Evolutionary conservation across 768 basidiomycete genomes (phyloP), one percentile per base, ranked within the genome.

Genomic region (Psilocybe azurescens): DNA sequence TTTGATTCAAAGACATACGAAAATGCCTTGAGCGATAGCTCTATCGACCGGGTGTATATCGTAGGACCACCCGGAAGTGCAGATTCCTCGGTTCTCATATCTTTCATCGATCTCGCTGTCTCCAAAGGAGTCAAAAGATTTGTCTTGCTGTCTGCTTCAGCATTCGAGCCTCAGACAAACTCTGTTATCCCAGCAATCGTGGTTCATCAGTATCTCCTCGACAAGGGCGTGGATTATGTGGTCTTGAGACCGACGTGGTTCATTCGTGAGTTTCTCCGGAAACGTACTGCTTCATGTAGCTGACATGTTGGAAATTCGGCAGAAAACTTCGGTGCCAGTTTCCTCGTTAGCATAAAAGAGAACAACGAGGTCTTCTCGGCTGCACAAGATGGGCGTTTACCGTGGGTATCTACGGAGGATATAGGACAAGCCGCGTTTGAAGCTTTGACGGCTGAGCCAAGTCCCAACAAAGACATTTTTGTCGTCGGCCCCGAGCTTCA

Each of bases 221-320:
- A 55, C 20, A 38, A 63, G n/a, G 65, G 63, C 4, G 69, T 71
- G 5, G 67, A 72, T n/a, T 74, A 69, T 52, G 68, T 61, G 14
- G 68, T 69, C 14, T 52, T 76, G 16, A 65, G 72, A 1, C 73
- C 75, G 3, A 71, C 73, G 32, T 75, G 72, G 72, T 76, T 75
- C 53, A 65, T 69, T n/a, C 70, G 76, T 74, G 39, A 59, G 65
- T 24, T 46, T 44, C 6, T 30, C 20, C 8, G 18, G 2, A 18
- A 2, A n/a, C 3, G n/a, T n/a, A 18, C 24, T 24, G 24, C 24
- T 24, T 24, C 24, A 24, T 24, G 24, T 24, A 24, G 24, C 24
- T 24, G 24, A 24, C 24, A 24, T 24, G 24, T 24, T 24, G 24
- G 24, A 16, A 5, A 60, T 11, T 50, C 20, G n/a, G 36, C 36